Conservation (phyloP, 441 rosid species). For the Manihot esculenta region DNA sequence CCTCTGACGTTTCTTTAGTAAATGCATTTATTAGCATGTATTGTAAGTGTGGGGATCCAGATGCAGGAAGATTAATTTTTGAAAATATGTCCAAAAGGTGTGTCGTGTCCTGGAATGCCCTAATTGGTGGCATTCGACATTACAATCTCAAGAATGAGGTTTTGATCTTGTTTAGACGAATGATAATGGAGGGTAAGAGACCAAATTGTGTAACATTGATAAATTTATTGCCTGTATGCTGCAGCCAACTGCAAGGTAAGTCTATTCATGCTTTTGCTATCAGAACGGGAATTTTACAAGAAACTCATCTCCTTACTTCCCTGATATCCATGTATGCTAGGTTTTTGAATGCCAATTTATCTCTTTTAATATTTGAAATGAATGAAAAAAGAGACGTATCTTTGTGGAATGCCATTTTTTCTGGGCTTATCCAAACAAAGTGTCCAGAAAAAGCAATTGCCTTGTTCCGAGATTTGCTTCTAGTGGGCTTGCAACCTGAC, state of each 20-base stretch:
- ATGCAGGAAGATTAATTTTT: conserved; percentile 57
- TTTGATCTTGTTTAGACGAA: conserved; percentile 36
- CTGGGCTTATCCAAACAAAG: conserved; percentile 43
- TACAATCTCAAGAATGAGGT: conserved; percentile 54
- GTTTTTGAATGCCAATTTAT: conserved; percentile 28
- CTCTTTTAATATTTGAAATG: conserved; percentile 36
- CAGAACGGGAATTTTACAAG: conserved; percentile 32
- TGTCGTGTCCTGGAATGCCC: conserved; percentile 54
- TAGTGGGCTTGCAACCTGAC: conserved; percentile 49
- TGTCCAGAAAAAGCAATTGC: conserved; percentile 54
- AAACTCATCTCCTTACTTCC: conserved; percentile 38
- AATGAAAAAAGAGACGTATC: conserved; percentile 30
- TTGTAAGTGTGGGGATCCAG: conserved; percentile 71
- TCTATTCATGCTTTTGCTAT: conserved; percentile 45
- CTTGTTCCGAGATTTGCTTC: conserved; percentile 52
- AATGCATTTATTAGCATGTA: conserved; percentile 71
- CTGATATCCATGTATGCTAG: conserved; percentile 48
- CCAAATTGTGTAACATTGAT: conserved; percentile 45
- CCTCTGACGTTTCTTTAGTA: conserved; percentile 47
- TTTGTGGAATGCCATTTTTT: conserved; percentile 51
- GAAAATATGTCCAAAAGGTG: conserved; percentile 51
- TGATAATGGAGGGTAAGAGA: conserved; percentile 39
- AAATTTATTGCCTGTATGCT: conserved; percentile 42
- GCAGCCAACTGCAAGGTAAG: conserved; percentile 36
- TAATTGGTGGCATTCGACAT: conserved; percentile 58